phyloP scores from a whole-genome alignment of 441 rosid genomes.

The Adansonia madagascariensis region DNA sequence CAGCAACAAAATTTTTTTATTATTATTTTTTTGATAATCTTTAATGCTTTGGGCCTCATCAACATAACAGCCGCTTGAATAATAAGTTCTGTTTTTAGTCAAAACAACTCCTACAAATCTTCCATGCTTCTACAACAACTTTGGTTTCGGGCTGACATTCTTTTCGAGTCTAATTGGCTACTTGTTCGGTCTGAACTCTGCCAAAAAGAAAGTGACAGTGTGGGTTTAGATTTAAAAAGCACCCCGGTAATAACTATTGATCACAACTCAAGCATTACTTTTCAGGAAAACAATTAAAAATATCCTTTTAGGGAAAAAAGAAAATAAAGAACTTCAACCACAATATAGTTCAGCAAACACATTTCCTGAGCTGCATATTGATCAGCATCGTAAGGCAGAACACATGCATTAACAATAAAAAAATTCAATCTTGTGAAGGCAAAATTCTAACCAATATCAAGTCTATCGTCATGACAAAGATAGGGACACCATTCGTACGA shows the following conservation, averaged over 20 bases:
- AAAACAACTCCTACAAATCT: neutral
- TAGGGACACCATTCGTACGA: neutral
- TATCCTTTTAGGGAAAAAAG: neutral
- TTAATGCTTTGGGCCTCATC: neutral
- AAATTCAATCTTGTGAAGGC: neutral
- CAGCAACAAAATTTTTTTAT: neutral
- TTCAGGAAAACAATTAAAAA: neutral
- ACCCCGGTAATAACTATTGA: neutral
- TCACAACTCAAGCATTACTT: slow-evolving; percentile 1
- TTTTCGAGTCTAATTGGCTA: neutral
- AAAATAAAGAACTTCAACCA: neutral
- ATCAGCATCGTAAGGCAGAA: neutral
- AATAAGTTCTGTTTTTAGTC: neutral
- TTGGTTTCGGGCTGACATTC: slow-evolving; percentile 2
- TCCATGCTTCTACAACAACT: slow-evolving; percentile 19
- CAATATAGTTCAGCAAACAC: neutral
- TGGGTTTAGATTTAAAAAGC: neutral
- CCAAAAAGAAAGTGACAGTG: neutral
- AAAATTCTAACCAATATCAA: neutral
- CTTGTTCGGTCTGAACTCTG: slow-evolving; percentile 14
- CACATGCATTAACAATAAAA: slow-evolving; percentile 2
- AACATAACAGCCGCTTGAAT: slow-evolving; percentile 7
- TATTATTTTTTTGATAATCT: neutral
- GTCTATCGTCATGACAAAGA: neutral
- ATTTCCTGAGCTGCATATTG: neutral